phyloP scores from a whole-genome alignment of 1,284 basidiomycete species.

The Microstroma glucosiphilum region DNA sequence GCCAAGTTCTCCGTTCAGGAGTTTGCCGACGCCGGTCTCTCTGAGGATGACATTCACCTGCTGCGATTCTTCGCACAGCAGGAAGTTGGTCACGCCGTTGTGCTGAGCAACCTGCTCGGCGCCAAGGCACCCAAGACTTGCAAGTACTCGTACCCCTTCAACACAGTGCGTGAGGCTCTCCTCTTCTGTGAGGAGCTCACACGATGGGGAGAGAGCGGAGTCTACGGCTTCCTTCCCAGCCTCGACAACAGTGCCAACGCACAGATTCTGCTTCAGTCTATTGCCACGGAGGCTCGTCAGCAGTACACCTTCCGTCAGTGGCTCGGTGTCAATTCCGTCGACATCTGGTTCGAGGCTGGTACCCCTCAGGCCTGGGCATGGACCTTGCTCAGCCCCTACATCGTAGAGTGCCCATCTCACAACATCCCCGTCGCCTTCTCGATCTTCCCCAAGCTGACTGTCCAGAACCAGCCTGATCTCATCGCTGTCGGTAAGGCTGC shows the following conservation, averaged over 20 bases:
- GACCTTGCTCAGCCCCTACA: constrained; percentile 33
- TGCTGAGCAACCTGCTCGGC: constrained; percentile 34
- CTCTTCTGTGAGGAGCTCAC: constrained; percentile 32
- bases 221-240: constrained; percentile 30
- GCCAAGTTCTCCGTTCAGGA: constrained; percentile 32
- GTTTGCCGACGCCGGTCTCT: constrained; percentile 25
- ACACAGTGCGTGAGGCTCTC: constrained; percentile 28
- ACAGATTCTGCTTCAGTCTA: constrained; percentile 34
- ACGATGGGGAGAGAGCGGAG: constrained; percentile 35
- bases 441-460: constrained; percentile 34
- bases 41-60: constrained; percentile 25
- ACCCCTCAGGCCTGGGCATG: constrained; percentile 36
- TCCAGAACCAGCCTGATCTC: constrained; percentile 28
- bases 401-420: constrained; percentile 25
- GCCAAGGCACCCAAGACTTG: constrained; percentile 27
- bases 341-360: constrained; percentile 38
- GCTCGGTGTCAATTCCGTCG: constrained; percentile 27
- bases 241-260: constrained; percentile 34
- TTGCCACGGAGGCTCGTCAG: constrained; percentile 36
- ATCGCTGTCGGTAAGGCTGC: constrained; percentile 16
- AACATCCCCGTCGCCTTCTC: constrained; percentile 30
- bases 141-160: constrained; percentile 29
- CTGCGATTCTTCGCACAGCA: constrained; percentile 35
- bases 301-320: constrained; percentile 32
- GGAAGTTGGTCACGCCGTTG: constrained; percentile 33